Evolutionary conservation across 2,329 filamentous ascomycete genomes (phyloP).

Genomic region (Fusarium abutilonis): DNA sequence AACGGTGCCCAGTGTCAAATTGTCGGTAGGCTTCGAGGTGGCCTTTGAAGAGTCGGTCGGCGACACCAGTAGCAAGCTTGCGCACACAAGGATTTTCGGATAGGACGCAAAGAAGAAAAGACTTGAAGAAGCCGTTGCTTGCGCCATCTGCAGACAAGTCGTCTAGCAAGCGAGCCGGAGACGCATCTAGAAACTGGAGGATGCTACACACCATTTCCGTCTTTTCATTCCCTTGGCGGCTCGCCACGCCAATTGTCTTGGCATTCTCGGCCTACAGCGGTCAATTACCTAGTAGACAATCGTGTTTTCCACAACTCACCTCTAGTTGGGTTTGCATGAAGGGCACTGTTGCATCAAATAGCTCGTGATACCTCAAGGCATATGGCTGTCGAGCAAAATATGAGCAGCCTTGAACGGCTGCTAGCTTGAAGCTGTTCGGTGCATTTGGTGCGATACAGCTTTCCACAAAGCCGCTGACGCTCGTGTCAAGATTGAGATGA

Average conservation of each 20-base stretch:
- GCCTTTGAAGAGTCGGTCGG: constrained; percentile 57
- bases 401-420: constrained; percentile 69
- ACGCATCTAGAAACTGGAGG: constrained; percentile 66
- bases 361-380: constrained; percentile 59
- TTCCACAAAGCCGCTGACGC: constrained; percentile 65
- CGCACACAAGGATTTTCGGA: constrained; percentile 62
- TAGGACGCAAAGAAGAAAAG: constrained; percentile 64
- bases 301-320: constrained; percentile 52
- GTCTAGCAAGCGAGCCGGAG: constrained; percentile 51
- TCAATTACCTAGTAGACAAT: constrained; percentile 4
- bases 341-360: constrained; percentile 65
- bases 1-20: constrained; percentile 40
- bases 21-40: constrained; percentile 45
- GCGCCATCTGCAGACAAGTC: constrained; percentile 44
- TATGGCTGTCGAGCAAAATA: constrained; percentile 67
- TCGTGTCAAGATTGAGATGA: constrained; percentile 68
- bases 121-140: constrained; percentile 54
- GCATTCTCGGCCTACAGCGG: constrained; percentile 29
- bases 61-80: constrained; percentile 58
- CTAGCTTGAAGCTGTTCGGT: constrained; percentile 69
- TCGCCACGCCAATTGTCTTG: constrained; percentile 18
- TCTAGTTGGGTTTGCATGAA: constrained; percentile 68
- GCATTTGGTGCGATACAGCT: constrained; percentile 66
- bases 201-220: constrained; percentile 53
- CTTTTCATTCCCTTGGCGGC: constrained; percentile 23